phyloP scores from a whole-genome alignment of 345 rosid species.

The Combretum micranthum region DNA sequence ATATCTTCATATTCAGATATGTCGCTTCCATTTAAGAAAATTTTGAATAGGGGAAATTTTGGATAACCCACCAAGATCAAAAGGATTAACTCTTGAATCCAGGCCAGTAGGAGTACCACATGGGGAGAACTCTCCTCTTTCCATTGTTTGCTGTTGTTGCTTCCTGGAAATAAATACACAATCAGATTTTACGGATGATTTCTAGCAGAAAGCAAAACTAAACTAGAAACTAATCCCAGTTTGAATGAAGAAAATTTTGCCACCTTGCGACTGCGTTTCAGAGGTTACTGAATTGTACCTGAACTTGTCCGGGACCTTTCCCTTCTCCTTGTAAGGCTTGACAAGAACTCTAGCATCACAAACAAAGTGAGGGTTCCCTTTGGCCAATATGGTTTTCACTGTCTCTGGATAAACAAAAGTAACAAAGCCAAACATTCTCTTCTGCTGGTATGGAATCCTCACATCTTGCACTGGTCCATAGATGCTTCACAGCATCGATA shows the following conservation, averaged over 20 bases:
- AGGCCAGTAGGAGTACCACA: constrained; percentile 68
- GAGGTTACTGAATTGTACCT: constrained; percentile 26
- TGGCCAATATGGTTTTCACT: constrained; percentile 79
- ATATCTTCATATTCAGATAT: no score
- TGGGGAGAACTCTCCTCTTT: constrained; percentile 55
- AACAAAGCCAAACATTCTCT: constrained; percentile 96
- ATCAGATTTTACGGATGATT: neutral
- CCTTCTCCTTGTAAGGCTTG: constrained; percentile 97
- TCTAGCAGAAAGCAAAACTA: neutral
- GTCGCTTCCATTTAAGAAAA: no score
- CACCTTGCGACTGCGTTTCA: neutral
- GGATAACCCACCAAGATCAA: constrained; percentile 37
- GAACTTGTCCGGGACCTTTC: constrained; percentile 83
- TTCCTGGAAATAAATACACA: constrained; percentile 28
- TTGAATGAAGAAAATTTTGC: neutral
- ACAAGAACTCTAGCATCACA: constrained; percentile 88
- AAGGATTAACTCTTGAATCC: constrained; percentile 60
- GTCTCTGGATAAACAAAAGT: constrained; percentile 86
- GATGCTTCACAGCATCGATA: constrained; percentile 27
- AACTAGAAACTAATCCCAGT: neutral
- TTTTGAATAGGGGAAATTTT: no score
- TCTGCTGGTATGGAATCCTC: constrained; percentile 91
- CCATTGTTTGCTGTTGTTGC: constrained; percentile 36
- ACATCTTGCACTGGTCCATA: constrained; percentile 98
- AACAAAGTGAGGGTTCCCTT: constrained; percentile 91